Evolutionary conservation across 2,329 filamentous ascomycete species (phyloP).

Genomic region (Fusarium sp.): DNA sequence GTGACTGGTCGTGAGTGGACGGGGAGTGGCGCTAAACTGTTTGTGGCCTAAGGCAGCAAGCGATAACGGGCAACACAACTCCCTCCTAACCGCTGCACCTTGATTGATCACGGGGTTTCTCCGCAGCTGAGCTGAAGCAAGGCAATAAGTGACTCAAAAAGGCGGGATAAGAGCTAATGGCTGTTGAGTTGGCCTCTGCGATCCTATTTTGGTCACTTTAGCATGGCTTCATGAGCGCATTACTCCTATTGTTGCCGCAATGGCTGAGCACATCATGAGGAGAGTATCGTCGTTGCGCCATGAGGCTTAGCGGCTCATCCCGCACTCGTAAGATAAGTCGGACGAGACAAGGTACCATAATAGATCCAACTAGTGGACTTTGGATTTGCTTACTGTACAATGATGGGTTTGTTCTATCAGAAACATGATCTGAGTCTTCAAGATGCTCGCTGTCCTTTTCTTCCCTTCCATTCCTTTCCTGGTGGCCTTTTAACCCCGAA

Average conservation of each 20-base stretch:
- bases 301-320: conserved; percentile 27
- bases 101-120: conserved; percentile 40
- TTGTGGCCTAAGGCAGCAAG: conserved; percentile 52
- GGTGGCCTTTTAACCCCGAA: conserved; percentile 20
- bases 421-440: conserved; percentile 16
- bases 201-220: conserved; percentile 6
- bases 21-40: conserved; percentile 44
- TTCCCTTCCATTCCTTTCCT: conserved; percentile 1
- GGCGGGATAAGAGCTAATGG: conserved; percentile 16
- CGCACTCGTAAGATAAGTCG: conserved; percentile 27
- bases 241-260: neutral
- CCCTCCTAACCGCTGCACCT: conserved; percentile 24
- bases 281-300: conserved; percentile 8
- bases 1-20: conserved; percentile 9
- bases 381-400: conserved; percentile 23
- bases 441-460: conserved; percentile 9
- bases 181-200: conserved; percentile 6
- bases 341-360: conserved; percentile 9
- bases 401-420: conserved; percentile 27
- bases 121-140: conserved; percentile 27
- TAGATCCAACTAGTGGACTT: conserved; percentile 16
- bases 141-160: conserved; percentile 38
- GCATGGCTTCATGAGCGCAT: neutral
- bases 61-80: conserved; percentile 41
- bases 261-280: conserved; percentile 20